Evolutionary conservation across 179 eudicot genomes (phyloP).

Genomic region (Beta lomatogona): DNA sequence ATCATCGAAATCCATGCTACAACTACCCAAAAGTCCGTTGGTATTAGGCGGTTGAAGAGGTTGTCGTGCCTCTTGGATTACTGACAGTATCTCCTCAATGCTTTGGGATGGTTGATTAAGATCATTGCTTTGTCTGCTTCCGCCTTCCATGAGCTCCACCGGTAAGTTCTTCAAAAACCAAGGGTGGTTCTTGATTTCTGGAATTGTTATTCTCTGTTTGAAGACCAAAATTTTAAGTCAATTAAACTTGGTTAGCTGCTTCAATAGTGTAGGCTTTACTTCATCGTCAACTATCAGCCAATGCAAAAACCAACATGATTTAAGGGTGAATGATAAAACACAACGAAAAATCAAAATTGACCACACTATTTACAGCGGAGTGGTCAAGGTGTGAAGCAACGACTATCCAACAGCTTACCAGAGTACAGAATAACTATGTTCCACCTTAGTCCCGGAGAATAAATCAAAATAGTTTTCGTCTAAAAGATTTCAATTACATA

Average conservation of each 20-base stretch:
- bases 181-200: slow-evolving; percentile 66
- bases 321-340: not conserved
- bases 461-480: not conserved
- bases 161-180: slow-evolving; percentile 79
- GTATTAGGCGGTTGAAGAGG: slow-evolving; percentile 32
- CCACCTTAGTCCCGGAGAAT: not conserved
- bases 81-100: slow-evolving; percentile 57
- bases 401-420: not conserved
- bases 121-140: slow-evolving; percentile 46
- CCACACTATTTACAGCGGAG: not conserved
- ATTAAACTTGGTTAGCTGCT: not conserved
- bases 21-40: slow-evolving; percentile 35
- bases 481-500: not conserved
- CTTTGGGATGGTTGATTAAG: slow-evolving; percentile 57
- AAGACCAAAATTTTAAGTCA: not conserved
- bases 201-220: slow-evolving; percentile 65
- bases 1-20: slow-evolving; percentile 70
- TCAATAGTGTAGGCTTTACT: not conserved
- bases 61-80: slow-evolving; percentile 69
- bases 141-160: slow-evolving; percentile 55
- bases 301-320: not conserved
- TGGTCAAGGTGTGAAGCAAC: not conserved
- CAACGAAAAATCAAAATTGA: not conserved
- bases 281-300: not conserved
- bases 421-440: not conserved